Evolutionary conservation across 768 basidiomycete species (phyloP), one percentile per base, ranked within the genome.

Genomic region (Cyclocybe cylindracea): DNA sequence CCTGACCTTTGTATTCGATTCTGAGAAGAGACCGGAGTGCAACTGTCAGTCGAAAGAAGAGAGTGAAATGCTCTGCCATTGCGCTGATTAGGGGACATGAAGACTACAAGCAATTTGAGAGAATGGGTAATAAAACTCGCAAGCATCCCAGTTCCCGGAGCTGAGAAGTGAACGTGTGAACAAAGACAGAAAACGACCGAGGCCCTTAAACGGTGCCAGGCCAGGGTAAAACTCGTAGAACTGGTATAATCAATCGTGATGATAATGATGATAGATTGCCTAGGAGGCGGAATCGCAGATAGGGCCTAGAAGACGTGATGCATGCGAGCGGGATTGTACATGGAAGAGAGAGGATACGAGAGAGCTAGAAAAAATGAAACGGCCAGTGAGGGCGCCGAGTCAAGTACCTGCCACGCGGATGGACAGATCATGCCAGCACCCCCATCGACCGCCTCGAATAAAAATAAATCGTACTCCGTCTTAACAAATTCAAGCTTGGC

Each of bases 101-200:
- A 38, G 36, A 38, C 18, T 46, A 29, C 11, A n/a, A 46, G n/a
- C 18, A 8, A 34, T n/a, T 32, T 39, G 36, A 48, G 37, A 48
- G 33, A 39, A 50, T 55, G 35, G 39, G 33, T 46, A 46, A 56
- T 19, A 42, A 40, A 52, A 56, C 51, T 52, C 53, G 55, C 57
- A 61, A 43, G 46, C 43, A 56, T 38, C 43, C 57, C 49, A 44
- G 39, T 49, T 42, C 51, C 50, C 40, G 42, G 44, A 48, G 48
- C 45, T 35, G 24, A 33, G 46, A 40, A 31, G 51, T 35, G 46
- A 45, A 51, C 19, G 39, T 51, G 31, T 24, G 46, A 42, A 47
- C 34, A 42, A 46, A 48, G 46, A 29, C 36, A 52, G 45, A 31
- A n/a, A 36, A 24, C 46, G 52, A 34, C 40, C 44, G 36, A 39